A percentile compares a stretch with the other conserved stretches of the same genome.
Conservation (phyloP, 768 basidiomycete genomes). For the Hygrocybe coccinea region DNA sequence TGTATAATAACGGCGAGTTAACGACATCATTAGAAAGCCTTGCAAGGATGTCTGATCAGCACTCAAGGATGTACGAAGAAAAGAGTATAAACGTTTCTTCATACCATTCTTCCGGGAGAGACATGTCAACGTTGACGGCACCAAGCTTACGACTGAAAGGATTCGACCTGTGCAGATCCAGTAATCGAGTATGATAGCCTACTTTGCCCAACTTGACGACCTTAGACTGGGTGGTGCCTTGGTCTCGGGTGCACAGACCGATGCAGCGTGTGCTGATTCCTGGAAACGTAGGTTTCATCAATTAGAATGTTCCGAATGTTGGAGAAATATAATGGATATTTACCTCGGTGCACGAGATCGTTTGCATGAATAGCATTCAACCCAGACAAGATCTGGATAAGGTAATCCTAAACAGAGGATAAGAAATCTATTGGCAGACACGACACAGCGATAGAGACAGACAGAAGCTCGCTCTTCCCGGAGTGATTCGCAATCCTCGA, state of each 20-base stretch:
- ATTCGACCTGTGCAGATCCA: conserved; percentile 83
- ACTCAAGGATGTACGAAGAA: neutral
- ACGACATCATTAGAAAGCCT: conserved; percentile 78
- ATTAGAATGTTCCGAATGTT: neutral
- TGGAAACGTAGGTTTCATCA: conserved; percentile 25
- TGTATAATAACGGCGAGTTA: conserved; percentile 69
- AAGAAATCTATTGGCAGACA: neutral
- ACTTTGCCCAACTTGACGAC: conserved; percentile 71
- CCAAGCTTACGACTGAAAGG: conserved; percentile 50
- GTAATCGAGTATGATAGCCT: conserved; percentile 63
- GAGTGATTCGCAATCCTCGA: conserved; percentile 74
- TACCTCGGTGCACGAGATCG: conserved; percentile 69
- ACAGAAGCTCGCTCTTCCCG: conserved; percentile 68
- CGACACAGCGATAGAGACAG: conserved; percentile 20
- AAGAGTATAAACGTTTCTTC: neutral
- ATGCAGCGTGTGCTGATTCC: conserved; percentile 58
- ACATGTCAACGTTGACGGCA: conserved; percentile 30
- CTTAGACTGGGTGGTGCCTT: conserved; percentile 47
- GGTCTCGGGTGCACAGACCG: conserved; percentile 52
- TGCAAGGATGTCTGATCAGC: neutral
- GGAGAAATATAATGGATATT: conserved; percentile 1
- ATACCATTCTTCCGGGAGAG: conserved; percentile 45
- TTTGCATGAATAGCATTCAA: conserved; percentile 61
- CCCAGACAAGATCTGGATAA: conserved; percentile 66
- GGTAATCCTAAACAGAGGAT: conserved; percentile 55